phyloP scores from a whole-genome alignment of 352 stramenopile species.

The Pythium chondricola region DNA sequence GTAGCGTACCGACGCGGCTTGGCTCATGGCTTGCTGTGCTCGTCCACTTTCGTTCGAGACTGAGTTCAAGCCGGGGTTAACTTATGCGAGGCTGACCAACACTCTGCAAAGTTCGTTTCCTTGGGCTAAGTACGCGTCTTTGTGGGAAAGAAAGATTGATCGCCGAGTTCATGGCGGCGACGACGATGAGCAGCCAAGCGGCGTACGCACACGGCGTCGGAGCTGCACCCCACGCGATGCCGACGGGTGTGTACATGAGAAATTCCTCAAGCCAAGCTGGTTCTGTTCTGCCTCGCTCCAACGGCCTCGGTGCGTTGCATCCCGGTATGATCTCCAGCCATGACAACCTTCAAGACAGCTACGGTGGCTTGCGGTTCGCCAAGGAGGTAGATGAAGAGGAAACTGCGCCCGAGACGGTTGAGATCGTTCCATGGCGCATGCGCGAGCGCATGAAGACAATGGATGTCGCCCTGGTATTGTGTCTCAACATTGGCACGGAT shows the following conservation, averaged over 20 bases:
- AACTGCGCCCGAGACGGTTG: conserved; percentile 17
- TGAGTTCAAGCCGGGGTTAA: background rate
- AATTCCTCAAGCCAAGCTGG: too few relatives aligned
- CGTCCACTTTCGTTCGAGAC: background rate
- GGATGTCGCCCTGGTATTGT: conserved; percentile 95
- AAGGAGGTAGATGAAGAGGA: conserved; percentile 30
- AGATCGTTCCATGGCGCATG: conserved; percentile 82
- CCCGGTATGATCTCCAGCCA: too few relatives aligned
- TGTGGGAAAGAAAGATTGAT: too few relatives aligned
- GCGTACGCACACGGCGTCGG: background rate
- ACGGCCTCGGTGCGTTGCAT: too few relatives aligned
- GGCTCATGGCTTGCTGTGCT: background rate
- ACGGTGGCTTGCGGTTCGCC: conserved; percentile 62
- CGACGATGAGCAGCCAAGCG: background rate
- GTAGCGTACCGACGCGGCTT: too few relatives aligned
- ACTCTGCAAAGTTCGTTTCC: background rate
- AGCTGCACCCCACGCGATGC: conserved; percentile 11
- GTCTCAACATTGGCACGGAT: conserved; percentile 97
- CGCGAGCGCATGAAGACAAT: conserved; percentile 88
- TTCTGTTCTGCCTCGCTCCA: too few relatives aligned
- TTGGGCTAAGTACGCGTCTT: conserved; percentile 1
- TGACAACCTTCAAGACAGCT: conserved; percentile 20
- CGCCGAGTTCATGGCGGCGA: background rate
- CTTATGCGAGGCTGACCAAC: background rate
- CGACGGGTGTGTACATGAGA: too few relatives aligned